These are phyloP conservation scores for Alnus glutinosa DNA, from an alignment of 306 rosid species.

Conservation along the genomic window DNA sequence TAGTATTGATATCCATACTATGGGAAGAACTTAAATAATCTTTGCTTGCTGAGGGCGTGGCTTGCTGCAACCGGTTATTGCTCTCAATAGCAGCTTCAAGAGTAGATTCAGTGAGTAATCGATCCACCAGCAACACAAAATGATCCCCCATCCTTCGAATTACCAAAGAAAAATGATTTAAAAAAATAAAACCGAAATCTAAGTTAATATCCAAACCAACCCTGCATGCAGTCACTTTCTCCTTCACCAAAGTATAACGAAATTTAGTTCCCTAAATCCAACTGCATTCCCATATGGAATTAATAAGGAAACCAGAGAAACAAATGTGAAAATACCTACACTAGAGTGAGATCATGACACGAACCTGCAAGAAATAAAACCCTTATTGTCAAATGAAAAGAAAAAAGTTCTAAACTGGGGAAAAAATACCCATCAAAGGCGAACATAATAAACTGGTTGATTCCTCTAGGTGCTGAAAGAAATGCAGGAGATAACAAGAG, in stretches of 20 bases:
- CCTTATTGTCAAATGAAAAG: constrained; percentile 16
- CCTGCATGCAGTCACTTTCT: background rate
- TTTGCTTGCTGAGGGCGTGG: constrained; percentile 30
- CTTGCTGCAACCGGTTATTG: constrained; percentile 31
- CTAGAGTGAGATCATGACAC: constrained; percentile 15
- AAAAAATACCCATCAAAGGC: background rate
- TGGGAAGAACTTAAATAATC: constrained; percentile 36
- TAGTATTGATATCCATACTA: constrained; percentile 38
- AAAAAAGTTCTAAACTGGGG: background rate
- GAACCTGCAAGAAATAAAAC: constrained; percentile 24
- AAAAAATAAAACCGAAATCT: background rate
- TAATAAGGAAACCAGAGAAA: constrained; percentile 9
- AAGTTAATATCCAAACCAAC: constrained; percentile 5
- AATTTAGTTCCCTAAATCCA: background rate
- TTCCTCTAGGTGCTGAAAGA: background rate
- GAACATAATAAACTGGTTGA: background rate
- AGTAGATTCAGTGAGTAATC: constrained; percentile 40
- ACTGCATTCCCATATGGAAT: background rate
- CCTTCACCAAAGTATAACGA: background rate
- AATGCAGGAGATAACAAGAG: background rate
- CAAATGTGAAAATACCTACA: constrained; percentile 31
- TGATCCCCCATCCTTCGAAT: constrained; percentile 46
- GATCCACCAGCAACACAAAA: constrained; percentile 43
- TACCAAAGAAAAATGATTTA: background rate
- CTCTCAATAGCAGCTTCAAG: constrained; percentile 40